Percentiles rank a stretch among this genome's conserved stretches.
These are phyloP conservation scores for Claviceps arundinis DNA, from an alignment of 2,329 filamentous ascomycete species.

Conservation along the genomic window DNA sequence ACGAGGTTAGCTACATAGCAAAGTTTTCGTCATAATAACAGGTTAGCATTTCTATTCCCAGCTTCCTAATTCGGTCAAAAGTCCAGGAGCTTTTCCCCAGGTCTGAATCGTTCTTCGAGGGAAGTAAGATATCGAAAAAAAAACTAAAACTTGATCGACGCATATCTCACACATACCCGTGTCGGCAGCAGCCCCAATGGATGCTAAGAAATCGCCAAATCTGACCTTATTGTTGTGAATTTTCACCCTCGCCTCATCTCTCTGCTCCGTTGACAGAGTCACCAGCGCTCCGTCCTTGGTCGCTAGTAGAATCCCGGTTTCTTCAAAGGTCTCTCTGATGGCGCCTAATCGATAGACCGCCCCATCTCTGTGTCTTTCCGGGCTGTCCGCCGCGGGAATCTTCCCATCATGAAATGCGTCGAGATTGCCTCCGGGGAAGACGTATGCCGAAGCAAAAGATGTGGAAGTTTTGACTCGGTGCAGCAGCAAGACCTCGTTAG, in stretches of 20 bases:
- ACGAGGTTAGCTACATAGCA: slow-evolving; percentile 40
- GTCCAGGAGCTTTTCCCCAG: neutral
- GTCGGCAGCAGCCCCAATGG: slow-evolving; percentile 49
- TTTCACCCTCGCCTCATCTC: slow-evolving; percentile 50
- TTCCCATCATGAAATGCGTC: slow-evolving; percentile 62
- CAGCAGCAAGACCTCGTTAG: slow-evolving; percentile 77
- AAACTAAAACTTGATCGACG: neutral
- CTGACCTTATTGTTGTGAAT: slow-evolving; percentile 54
- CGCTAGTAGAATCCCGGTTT: slow-evolving; percentile 78
- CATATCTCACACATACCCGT: slow-evolving; percentile 32
- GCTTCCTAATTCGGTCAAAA: no score
- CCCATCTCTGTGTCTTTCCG: slow-evolving; percentile 54
- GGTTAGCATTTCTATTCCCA: neutral
- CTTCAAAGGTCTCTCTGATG: slow-evolving; percentile 86
- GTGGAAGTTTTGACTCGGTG: slow-evolving; percentile 72
- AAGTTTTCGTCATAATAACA: slow-evolving; percentile 11
- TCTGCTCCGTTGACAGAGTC: slow-evolving; percentile 42
- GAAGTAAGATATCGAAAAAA: neutral
- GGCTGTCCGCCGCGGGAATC: slow-evolving; percentile 31
- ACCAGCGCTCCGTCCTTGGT: slow-evolving; percentile 41
- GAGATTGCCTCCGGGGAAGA: slow-evolving; percentile 86
- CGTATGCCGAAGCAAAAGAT: slow-evolving; percentile 82
- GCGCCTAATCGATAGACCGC: slow-evolving; percentile 67
- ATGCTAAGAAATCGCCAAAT: slow-evolving; percentile 53
- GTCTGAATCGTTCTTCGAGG: neutral